These are phyloP conservation scores for Fusarium chlamydosporum DNA, from an alignment of 2,329 filamentous ascomycete species.

Conservation along the genomic window DNA sequence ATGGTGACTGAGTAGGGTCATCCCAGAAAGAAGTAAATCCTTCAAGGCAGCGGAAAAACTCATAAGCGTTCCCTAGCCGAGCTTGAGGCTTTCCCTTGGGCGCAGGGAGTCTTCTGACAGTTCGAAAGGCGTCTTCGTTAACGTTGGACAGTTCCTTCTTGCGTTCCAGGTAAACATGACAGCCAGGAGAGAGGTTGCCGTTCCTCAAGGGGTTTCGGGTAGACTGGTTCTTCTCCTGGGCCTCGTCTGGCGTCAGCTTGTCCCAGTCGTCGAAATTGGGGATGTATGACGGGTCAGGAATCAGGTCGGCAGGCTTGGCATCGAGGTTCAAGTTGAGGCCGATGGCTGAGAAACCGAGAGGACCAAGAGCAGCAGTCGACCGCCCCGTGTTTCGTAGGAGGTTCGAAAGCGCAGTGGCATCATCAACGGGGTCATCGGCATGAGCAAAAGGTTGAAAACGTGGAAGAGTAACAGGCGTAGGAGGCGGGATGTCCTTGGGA, in stretches of 20 bases:
- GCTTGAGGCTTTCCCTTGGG: constrained; percentile 67
- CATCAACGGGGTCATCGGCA: constrained; percentile 50
- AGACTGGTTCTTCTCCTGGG: constrained; percentile 62
- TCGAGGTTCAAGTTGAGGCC: constrained; percentile 69
- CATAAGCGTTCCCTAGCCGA: constrained; percentile 73
- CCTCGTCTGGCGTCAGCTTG: constrained; percentile 63
- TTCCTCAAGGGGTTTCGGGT: constrained; percentile 66
- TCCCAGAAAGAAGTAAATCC: constrained; percentile 72
- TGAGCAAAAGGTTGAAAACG: constrained; percentile 58
- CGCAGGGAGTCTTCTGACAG: constrained; percentile 70
- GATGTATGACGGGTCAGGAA: constrained; percentile 68
- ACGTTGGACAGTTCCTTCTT: constrained; percentile 68
- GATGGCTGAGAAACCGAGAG: constrained; percentile 69
- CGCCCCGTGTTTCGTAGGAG: constrained; percentile 69
- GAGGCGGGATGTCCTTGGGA: constrained; percentile 68
- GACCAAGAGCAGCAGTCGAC: constrained; percentile 56
- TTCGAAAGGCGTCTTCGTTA: constrained; percentile 73
- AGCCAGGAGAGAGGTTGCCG: constrained; percentile 69
- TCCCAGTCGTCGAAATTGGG: constrained; percentile 70
- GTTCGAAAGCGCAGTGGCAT: constrained; percentile 60
- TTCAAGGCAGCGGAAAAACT: constrained; percentile 75
- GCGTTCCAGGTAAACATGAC: constrained; percentile 70
- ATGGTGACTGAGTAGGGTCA: constrained; percentile 64
- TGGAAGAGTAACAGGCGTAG: constrained; percentile 69
- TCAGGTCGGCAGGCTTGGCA: constrained; percentile 62